Percentiles rank a stretch among this genome's conserved stretches.
These are phyloP conservation scores for Xylaria nigripes DNA, from an alignment of 495 filamentous ascomycete genomes.

Conservation along the genomic window DNA sequence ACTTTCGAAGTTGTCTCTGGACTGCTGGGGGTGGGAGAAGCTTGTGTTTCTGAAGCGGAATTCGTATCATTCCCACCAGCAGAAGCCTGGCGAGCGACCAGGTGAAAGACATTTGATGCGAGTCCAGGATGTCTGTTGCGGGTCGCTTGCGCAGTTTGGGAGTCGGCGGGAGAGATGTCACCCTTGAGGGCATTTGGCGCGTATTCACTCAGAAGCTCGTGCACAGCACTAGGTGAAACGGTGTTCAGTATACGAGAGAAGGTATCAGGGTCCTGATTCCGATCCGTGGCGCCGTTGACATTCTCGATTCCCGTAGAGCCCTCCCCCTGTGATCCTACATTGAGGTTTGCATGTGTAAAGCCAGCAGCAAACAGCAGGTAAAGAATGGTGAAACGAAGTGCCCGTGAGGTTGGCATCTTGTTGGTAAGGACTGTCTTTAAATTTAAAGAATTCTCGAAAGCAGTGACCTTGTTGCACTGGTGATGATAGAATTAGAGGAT, in stretches of 20 bases:
- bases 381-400: slow-evolving; percentile 21
- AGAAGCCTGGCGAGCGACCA: slow-evolving; percentile 31
- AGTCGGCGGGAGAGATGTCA: slow-evolving; percentile 30
- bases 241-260: slow-evolving; percentile 28
- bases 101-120: slow-evolving; percentile 27
- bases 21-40: background rate
- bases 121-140: slow-evolving; percentile 24
- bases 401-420: background rate
- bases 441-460: background rate
- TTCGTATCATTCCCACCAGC: slow-evolving; percentile 18
- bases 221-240: slow-evolving; percentile 31
- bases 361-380: slow-evolving; percentile 25
- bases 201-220: slow-evolving; percentile 33
- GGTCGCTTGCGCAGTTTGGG: slow-evolving; percentile 26
- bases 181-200: slow-evolving; percentile 31
- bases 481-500: background rate
- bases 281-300: slow-evolving; percentile 2
- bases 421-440: background rate
- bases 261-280: slow-evolving; percentile 10
- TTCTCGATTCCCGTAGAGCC: slow-evolving; percentile 6
- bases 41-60: slow-evolving; percentile 10
- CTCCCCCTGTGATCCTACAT: slow-evolving; percentile 7
- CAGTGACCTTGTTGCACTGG: background rate
- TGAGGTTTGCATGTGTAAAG: slow-evolving; percentile 22
- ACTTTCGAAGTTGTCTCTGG: background rate